phyloP scores from a whole-genome alignment of 805 yeast species.

The Zygotorulaspora sp. region DNA sequence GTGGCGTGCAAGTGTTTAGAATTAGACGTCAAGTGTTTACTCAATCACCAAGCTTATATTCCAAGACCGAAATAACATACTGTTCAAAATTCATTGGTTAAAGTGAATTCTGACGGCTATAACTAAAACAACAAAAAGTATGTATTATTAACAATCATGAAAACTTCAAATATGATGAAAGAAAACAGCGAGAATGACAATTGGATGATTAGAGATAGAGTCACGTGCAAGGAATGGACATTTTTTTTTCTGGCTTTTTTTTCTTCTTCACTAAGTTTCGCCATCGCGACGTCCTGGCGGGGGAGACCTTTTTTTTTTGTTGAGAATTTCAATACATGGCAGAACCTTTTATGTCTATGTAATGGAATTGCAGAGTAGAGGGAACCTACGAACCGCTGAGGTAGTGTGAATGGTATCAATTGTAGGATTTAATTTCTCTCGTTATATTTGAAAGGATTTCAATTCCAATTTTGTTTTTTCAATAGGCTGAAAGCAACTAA shows the following conservation, averaged over 20 bases:
- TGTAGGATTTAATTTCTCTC: not conserved
- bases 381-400: too few relatives aligned
- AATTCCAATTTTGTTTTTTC: not conserved
- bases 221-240: too few relatives aligned
- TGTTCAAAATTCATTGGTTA: not conserved
- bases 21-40: not conserved
- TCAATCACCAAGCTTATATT: not conserved
- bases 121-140: constrained; percentile 2
- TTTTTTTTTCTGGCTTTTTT: constrained; percentile 1
- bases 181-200: too few relatives aligned
- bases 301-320: constrained; percentile 6
- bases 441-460: constrained; percentile 1
- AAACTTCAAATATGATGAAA: too few relatives aligned
- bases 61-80: not conserved
- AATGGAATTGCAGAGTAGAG: too few relatives aligned
- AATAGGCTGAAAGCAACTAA: constrained; percentile 5
- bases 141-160: not conserved
- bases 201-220: too few relatives aligned
- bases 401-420: not conserved
- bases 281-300: not conserved
- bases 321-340: constrained; percentile 3
- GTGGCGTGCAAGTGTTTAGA: not conserved
- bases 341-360: too few relatives aligned
- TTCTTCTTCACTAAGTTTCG: not conserved
- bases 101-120: not conserved